Percentiles rank a stretch among this genome's conserved stretches.
These are phyloP conservation scores for Ceriops zippeliana DNA, from an alignment of 345 rosid genomes.

Conservation along the genomic window DNA sequence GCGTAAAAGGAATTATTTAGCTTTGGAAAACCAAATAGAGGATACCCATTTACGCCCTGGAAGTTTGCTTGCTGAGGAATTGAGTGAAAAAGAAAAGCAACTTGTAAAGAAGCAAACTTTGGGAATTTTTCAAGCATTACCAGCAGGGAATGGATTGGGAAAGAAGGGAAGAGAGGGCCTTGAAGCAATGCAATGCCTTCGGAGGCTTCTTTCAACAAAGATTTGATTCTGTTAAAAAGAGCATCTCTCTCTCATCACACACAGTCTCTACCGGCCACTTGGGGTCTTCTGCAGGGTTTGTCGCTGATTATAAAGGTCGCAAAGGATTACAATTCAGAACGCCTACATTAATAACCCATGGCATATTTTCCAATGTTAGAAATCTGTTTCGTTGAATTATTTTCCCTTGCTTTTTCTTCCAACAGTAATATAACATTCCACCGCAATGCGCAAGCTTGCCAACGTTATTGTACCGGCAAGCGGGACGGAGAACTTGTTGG, in stretches of 20 bases:
- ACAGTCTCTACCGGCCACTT: not conserved
- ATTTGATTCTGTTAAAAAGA: conserved; percentile 23
- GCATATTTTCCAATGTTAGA: no score
- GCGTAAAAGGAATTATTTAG: no score
- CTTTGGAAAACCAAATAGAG: not conserved
- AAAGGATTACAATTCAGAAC: no score
- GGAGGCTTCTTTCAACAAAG: conserved; percentile 57
- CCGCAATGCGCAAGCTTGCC: no score
- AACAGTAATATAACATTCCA: no score
- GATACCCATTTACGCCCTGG: not conserved
- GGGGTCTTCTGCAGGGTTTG: not conserved
- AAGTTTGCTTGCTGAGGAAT: not conserved
- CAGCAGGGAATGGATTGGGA: conserved; percentile 44
- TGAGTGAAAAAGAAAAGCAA: not conserved
- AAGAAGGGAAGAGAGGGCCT: conserved; percentile 39
- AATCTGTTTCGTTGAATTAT: no score
- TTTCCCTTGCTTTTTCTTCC: no score
- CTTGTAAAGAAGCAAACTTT: not conserved
- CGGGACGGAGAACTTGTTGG: no score
- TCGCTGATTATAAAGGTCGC: no score
- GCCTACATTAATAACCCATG: no score
- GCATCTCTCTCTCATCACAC: not conserved
- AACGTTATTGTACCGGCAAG: no score
- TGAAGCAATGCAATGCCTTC: conserved; percentile 36
- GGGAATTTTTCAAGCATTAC: conserved; percentile 21